Conservation (phyloP, 2,329 filamentous ascomycete species). For the Aspergillus fumigatus region DNA sequence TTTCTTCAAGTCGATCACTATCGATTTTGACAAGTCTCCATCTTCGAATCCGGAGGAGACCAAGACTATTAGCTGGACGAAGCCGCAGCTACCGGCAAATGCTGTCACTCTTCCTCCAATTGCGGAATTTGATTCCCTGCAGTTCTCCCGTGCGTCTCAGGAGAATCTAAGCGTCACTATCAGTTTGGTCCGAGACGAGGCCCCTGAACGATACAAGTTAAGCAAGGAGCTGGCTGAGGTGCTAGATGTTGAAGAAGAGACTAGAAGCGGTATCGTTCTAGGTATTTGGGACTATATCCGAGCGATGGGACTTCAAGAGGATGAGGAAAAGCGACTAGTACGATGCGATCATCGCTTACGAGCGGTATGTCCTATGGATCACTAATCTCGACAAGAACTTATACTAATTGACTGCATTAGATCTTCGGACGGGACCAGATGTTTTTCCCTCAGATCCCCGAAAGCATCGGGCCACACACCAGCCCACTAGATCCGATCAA, state of each 20-base stretch:
- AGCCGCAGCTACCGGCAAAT: slow-evolving; percentile 57
- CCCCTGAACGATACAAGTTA: slow-evolving; percentile 76
- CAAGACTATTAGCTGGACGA: slow-evolving; percentile 74
- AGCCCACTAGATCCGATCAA: slow-evolving; percentile 74
- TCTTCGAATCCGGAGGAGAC: slow-evolving; percentile 40
- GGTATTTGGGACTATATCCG: slow-evolving; percentile 95
- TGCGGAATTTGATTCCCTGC: slow-evolving; percentile 81
- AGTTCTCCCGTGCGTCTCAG: slow-evolving; percentile 87
- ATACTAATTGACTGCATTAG: slow-evolving; percentile 40
- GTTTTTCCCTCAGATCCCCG: slow-evolving; percentile 79
- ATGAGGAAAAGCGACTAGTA: slow-evolving; percentile 90
- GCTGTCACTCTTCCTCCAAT: slow-evolving; percentile 55
- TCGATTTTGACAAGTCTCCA: slow-evolving; percentile 47
- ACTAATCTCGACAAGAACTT: neutral
- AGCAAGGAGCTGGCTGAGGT: slow-evolving; percentile 76
- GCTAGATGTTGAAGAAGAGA: slow-evolving; percentile 80
- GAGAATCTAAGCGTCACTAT: slow-evolving; percentile 90
- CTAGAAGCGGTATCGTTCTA: slow-evolving; percentile 81
- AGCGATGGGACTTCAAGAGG: slow-evolving; percentile 79
- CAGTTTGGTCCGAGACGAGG: slow-evolving; percentile 78
- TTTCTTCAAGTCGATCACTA: slow-evolving; percentile 49
- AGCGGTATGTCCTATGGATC: slow-evolving; percentile 52
- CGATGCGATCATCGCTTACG: slow-evolving; percentile 80
- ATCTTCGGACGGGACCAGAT: slow-evolving; percentile 71
- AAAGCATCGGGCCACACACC: slow-evolving; percentile 74